Conservation (phyloP, 257 asterid species). For the Capsicum pubescens region DNA sequence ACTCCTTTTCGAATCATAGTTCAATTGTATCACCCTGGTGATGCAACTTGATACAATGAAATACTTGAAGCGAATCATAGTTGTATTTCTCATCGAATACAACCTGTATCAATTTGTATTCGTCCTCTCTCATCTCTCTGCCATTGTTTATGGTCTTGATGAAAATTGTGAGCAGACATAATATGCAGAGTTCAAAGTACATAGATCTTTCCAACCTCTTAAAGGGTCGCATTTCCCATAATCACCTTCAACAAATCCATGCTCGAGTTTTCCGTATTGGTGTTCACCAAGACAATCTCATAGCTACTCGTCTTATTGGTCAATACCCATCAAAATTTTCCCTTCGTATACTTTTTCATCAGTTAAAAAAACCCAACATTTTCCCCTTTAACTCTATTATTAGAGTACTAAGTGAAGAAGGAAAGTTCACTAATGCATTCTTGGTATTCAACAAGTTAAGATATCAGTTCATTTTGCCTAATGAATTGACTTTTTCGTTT, state of each 20-base stretch:
- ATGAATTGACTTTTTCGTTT: constrained; percentile 71
- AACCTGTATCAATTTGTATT: too few species aligned
- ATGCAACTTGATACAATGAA: too few species aligned
- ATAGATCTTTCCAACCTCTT: constrained; percentile 47
- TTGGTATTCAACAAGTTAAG: constrained; percentile 45
- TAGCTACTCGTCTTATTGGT: constrained; percentile 82
- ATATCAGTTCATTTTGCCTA: constrained; percentile 43
- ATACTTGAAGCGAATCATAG: too few species aligned
- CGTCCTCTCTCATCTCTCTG: too few species aligned
- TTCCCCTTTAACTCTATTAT: constrained; percentile 79
- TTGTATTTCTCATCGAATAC: too few species aligned
- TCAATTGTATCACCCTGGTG: too few species aligned
- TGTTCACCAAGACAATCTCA: constrained; percentile 69
- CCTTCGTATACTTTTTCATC: constrained; percentile 48
- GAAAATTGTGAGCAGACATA: too few species aligned
- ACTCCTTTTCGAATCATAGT: too few species aligned
- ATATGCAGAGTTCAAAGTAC: too few species aligned
- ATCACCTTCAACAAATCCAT: constrained; percentile 74
- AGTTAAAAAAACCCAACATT: constrained; percentile 50
- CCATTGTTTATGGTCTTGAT: too few species aligned
- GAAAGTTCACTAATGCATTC: constrained; percentile 45
- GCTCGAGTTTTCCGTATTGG: constrained; percentile 55
- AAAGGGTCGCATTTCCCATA: constrained; percentile 58
- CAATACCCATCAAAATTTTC: constrained; percentile 59
- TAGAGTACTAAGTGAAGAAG: constrained; percentile 71